Evolutionary conservation across 1,284 basidiomycete genomes (phyloP), one percentile per base, ranked within the genome.

Genomic region (Cryptococcus sp.): DNA sequence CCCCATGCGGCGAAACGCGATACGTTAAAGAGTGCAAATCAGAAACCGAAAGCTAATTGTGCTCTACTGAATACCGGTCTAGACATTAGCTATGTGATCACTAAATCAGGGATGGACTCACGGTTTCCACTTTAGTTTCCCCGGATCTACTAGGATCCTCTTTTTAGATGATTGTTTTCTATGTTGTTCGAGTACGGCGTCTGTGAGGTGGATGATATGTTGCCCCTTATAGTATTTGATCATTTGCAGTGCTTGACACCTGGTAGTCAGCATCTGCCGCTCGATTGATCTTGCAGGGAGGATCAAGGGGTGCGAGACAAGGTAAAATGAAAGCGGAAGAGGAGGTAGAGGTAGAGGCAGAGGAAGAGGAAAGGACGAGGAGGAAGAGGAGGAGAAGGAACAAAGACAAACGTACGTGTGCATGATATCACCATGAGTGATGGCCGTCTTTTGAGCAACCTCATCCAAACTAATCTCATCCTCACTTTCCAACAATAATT

Each of bases 181-280:
- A 75, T 97, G 86, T 69, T 91, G 86, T 69, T 94, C 92, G 50
- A 98, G 81, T 25, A 97, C 85, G 19, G 87, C 83, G 60, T 96
- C 91, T 44, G 91, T 91, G 40, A 99, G 80, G 72, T 87, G 91
- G 58, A 98, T 88, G 60, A 94, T 86, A 75, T 98, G 91, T 65
- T 90, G 87, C 19, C 91, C 92, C 70, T 96, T 94, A 80, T 89
- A 91, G 70, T 92, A 91, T 70, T 96, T 96, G 78, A 98, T 91
- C 64, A 98, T 81, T 74, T 94, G 91, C 53, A 97, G 77, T 18
- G 91, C 91, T 71, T 89, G 91, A 73, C 92, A 94, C 34, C 91
- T 94, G 48, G 40, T 43, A 13, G 39, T 43, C n/a, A 52, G 46
- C 44, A 37, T 41, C 23, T 22, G 5, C 42, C 22, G 41, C 23